Evolutionary conservation across 306 rosid species (phyloP).

Genomic region (Cicer pinnatifidum): DNA sequence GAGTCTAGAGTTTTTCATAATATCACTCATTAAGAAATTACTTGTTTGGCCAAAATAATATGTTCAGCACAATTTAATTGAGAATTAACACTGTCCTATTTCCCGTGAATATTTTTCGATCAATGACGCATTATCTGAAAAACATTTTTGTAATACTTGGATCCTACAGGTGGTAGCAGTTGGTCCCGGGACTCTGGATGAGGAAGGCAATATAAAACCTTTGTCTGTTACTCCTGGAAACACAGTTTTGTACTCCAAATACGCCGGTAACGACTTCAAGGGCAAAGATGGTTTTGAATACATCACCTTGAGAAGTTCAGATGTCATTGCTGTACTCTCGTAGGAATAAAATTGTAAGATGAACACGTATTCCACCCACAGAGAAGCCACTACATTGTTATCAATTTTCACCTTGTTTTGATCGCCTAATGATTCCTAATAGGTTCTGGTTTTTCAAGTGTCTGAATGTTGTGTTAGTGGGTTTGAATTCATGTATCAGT

Average conservation of each 20-base stretch:
- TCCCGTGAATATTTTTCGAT: not conserved
- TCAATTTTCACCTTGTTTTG: slow-evolving; percentile 16
- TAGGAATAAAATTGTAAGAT: slow-evolving; percentile 44
- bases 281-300: slow-evolving; percentile 86
- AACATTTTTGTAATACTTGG: not conserved
- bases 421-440: not conserved
- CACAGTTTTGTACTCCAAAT: slow-evolving; percentile 82
- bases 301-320: slow-evolving; percentile 73
- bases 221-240: slow-evolving; percentile 56
- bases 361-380: not conserved
- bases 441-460: slow-evolving; percentile 7
- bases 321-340: slow-evolving; percentile 78
- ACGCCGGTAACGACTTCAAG: slow-evolving; percentile 83
- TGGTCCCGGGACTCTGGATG: slow-evolving; percentile 74
- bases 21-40: not conserved
- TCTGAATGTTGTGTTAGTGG: not conserved
- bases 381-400: not conserved
- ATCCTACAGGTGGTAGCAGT: slow-evolving; percentile 65
- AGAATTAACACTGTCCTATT: not conserved
- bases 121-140: not conserved
- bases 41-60: not conserved
- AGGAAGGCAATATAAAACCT: slow-evolving; percentile 76
- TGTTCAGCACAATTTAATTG: not conserved
- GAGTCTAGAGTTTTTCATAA: not conserved
- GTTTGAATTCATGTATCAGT: slow-evolving; percentile 24